phyloP scores from a whole-genome alignment of 441 rosid species.

The Aquilaria agallochum region DNA sequence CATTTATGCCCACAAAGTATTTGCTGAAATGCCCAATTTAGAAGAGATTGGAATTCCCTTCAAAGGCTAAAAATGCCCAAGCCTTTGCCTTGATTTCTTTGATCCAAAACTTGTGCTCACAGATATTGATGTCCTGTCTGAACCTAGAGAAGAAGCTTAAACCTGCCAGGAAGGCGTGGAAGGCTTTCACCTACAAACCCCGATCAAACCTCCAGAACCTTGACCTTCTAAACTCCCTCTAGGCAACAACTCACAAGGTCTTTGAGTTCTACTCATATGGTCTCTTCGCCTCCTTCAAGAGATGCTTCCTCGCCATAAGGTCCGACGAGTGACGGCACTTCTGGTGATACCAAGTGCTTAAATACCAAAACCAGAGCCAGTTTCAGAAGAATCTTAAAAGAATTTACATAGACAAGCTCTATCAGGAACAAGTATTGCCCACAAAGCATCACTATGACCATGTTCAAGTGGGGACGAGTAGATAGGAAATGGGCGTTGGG shows the following conservation, averaged over 20 bases:
- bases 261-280: slow-evolving; percentile 34
- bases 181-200: slow-evolving; percentile 30
- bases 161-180: slow-evolving; percentile 55
- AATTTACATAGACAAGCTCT: too few relatives aligned
- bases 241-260: slow-evolving; percentile 34
- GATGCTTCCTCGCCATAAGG: slow-evolving; percentile 36
- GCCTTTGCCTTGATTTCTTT: too few relatives aligned
- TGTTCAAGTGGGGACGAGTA: too few relatives aligned
- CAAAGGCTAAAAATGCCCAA: too few relatives aligned
- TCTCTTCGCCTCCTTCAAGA: slow-evolving; percentile 25
- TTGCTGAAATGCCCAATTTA: too few relatives aligned
- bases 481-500: too few relatives aligned
- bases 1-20: too few relatives aligned
- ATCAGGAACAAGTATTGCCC: too few relatives aligned
- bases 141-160: slow-evolving; percentile 43
- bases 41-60: too few relatives aligned
- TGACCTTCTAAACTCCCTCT: slow-evolving; percentile 28
- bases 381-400: too few relatives aligned
- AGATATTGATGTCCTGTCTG: not conserved
- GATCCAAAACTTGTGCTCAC: too few relatives aligned
- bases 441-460: too few relatives aligned
- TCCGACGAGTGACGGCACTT: slow-evolving; percentile 3
- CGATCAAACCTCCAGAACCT: slow-evolving; percentile 39
- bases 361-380: slow-evolving; percentile 19
- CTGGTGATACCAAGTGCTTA: slow-evolving; percentile 12